Percentiles rank a stretch among this genome's conserved stretches.
Conservation (phyloP, 2,329 filamentous ascomycete species). For the Pseudogymnoascus sp. region DNA sequence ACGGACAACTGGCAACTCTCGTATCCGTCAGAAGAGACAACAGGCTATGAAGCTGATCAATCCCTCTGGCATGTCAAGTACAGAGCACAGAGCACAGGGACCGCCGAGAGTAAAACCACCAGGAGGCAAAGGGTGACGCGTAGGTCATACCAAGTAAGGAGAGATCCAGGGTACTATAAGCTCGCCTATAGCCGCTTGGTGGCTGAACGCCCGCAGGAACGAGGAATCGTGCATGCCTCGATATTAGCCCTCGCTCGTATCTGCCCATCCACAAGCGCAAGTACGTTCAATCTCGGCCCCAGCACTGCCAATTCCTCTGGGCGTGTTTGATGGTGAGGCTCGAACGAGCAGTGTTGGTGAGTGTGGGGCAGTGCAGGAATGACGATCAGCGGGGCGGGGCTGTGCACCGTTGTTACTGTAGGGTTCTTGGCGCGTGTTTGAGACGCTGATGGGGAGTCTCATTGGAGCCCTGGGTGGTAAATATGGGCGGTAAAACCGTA, state of each 20-base stretch:
- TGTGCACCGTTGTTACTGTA: neutral
- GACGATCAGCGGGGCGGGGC: constrained; percentile 1
- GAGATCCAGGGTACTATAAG: neutral
- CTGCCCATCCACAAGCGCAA: neutral
- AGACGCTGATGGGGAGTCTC: neutral
- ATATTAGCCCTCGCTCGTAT: neutral
- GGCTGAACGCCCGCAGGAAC: neutral
- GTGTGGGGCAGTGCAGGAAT: neutral
- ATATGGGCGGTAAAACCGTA: neutral
- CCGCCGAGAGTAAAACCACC: neutral
- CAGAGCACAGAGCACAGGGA: neutral
- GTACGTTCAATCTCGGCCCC: neutral
- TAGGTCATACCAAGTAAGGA: neutral
- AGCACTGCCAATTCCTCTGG: neutral
- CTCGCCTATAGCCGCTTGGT: neutral
- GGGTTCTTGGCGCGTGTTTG: neutral
- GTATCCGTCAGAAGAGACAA: neutral
- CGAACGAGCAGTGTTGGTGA: neutral
- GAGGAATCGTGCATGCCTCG: neutral
- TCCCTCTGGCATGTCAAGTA: neutral
- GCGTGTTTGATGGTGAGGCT: neutral
- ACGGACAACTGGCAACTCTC: neutral
- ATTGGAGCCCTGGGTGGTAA: neutral
- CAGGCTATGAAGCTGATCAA: neutral
- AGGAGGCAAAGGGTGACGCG: neutral